Conservation (phyloP, 176 grass and related monocot genomes). For the Elaeis guineensis region DNA sequence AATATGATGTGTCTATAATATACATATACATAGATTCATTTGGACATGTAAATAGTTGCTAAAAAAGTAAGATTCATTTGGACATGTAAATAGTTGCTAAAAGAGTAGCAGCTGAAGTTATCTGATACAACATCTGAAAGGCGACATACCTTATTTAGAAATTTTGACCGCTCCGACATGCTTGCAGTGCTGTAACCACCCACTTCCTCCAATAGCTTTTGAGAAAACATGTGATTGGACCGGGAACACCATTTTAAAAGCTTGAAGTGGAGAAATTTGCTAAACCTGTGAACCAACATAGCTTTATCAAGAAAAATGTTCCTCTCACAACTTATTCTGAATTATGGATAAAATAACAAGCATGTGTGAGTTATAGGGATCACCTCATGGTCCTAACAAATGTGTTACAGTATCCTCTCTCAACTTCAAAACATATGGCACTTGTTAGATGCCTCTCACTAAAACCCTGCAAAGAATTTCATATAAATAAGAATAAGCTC, state of each 20-base stretch:
- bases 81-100: no score
- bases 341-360: background rate
- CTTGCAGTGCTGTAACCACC: slow-evolving; percentile 23
- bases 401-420: slow-evolving; percentile 17
- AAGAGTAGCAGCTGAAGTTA: no score
- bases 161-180: slow-evolving; percentile 42
- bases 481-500: background rate
- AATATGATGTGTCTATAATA: no score
- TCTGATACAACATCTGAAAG: background rate
- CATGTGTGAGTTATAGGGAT: background rate
- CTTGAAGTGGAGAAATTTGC: slow-evolving; percentile 44
- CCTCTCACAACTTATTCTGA: background rate
- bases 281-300: slow-evolving; percentile 32
- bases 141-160: slow-evolving; percentile 45
- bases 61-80: no score
- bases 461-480: slow-evolving; percentile 6
- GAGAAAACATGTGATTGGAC: slow-evolving; percentile 37
- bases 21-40: no score
- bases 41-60: no score
- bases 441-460: slow-evolving; percentile 11
- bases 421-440: slow-evolving; percentile 21
- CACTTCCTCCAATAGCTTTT: slow-evolving; percentile 41
- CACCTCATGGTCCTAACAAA: slow-evolving; percentile 20
- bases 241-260: slow-evolving; percentile 46
- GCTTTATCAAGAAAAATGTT: background rate